Percentiles rank a stretch among this genome's conserved stretches.
Evolutionary conservation across 139 green algal species (phyloP).

Genomic region (Parachlorella kessleri): DNA sequence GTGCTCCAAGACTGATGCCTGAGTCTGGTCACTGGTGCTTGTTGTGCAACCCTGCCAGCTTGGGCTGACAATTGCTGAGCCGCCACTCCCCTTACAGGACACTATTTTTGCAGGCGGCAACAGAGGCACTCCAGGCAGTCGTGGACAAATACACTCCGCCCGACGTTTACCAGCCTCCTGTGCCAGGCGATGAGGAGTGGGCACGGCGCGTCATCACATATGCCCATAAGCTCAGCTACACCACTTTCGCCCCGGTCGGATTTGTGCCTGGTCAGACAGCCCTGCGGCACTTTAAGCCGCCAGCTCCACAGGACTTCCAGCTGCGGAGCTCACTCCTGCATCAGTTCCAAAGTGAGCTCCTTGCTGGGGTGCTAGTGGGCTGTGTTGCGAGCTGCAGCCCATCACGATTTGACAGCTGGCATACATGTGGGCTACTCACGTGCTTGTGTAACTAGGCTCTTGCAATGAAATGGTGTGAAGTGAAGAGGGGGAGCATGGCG

Average conservation of each 20-base stretch:
- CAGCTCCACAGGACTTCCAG: constrained; percentile 55
- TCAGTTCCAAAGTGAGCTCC: constrained; percentile 17
- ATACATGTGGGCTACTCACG: too few relatives aligned
- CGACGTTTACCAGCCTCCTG: background rate
- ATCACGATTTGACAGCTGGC: too few relatives aligned
- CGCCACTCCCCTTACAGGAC: too few relatives aligned
- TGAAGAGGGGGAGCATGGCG: too few relatives aligned
- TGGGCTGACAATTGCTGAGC: too few relatives aligned
- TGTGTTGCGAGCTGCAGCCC: too few relatives aligned
- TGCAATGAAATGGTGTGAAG: too few relatives aligned
- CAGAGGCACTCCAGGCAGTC: constrained; percentile 7
- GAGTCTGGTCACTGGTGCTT: too few relatives aligned
- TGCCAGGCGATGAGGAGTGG: background rate
- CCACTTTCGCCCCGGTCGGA: constrained; percentile 45
- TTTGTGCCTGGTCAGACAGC: constrained; percentile 33
- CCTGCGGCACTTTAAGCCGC: constrained; percentile 47
- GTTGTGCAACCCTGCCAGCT: too few relatives aligned
- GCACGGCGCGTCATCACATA: constrained; percentile 37
- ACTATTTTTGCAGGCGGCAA: constrained; percentile 3
- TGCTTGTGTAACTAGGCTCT: too few relatives aligned
- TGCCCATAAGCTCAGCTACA: constrained; percentile 56
- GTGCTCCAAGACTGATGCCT: too few relatives aligned
- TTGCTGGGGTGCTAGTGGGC: too few relatives aligned
- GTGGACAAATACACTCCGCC: constrained; percentile 16
- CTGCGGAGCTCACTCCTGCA: constrained; percentile 52